Evolutionary conservation across 78 protist genomes (phyloP).

Genomic region (Salpingoeca rosetta): DNA sequence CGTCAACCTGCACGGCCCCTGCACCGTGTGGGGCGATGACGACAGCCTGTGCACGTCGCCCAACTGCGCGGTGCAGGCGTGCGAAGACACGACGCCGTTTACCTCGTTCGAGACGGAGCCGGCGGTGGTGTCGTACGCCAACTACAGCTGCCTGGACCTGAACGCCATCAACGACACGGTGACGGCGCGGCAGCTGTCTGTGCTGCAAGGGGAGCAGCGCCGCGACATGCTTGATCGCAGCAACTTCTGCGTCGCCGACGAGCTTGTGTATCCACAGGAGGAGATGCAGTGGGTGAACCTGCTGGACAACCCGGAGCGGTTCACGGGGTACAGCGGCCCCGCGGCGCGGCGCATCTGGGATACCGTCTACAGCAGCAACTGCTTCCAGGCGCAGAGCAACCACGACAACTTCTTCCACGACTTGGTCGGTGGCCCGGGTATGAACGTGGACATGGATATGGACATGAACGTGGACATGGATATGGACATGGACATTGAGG

Average conservation of each 20-base stretch:
- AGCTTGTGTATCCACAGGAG: background rate
- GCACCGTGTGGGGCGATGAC: background rate
- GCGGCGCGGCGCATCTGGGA: background rate
- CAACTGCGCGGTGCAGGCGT: background rate
- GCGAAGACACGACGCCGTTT: background rate
- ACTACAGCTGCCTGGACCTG: background rate
- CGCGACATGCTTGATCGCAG: too few species aligned
- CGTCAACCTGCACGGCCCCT: background rate
- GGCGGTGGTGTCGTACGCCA: background rate
- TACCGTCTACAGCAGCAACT: background rate
- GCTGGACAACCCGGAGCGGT: background rate
- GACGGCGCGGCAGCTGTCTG: background rate
- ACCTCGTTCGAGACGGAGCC: background rate
- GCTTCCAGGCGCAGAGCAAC: background rate
- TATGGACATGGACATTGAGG: background rate
- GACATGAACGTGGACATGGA: background rate
- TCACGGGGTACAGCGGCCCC: background rate
- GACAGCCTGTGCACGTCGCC: background rate
- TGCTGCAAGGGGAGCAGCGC: too few species aligned
- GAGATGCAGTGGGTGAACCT: background rate
- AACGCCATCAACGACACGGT: background rate
- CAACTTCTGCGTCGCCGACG: background rate
- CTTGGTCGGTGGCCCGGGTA: background rate
- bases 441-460: background rate
- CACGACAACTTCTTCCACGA: background rate